These are phyloP conservation scores for Puccinia novopanici DNA, from an alignment of 1,284 basidiomycete genomes.

Conservation along the genomic window DNA sequence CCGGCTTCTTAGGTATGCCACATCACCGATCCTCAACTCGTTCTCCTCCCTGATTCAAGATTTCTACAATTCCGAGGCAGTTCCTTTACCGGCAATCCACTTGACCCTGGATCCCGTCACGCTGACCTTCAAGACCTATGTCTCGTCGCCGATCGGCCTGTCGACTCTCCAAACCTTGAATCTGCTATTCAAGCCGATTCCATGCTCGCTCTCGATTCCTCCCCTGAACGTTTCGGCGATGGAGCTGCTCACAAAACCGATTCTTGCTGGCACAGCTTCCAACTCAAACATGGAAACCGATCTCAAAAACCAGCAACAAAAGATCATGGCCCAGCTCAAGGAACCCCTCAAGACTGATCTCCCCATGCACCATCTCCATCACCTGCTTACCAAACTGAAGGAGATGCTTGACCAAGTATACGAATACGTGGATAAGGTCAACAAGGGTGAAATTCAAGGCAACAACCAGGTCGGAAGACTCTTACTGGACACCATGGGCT, in stretches of 20 bases:
- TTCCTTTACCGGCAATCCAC: conserved; percentile 85
- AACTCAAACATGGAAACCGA: conserved; percentile 1
- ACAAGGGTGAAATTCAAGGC: conserved; percentile 75
- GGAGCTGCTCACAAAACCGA: conserved; percentile 83
- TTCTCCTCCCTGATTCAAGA: conserved; percentile 98
- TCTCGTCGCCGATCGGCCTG: conserved; percentile 61
- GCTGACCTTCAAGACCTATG: conserved; percentile 81
- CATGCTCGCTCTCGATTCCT: conserved; percentile 73
- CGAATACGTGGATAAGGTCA: conserved; percentile 79
- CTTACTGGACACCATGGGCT: conserved; percentile 83
- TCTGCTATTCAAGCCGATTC: conserved; percentile 55
- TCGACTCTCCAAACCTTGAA: conserved; percentile 57
- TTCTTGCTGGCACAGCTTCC: neutral
- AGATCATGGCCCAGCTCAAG: conserved; percentile 34
- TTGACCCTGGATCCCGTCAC: conserved; percentile 84
- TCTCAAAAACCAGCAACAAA: conserved; percentile 26
- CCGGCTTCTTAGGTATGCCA: conserved; percentile 73
- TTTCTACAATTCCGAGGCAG: conserved; percentile 91
- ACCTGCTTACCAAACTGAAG: conserved; percentile 70
- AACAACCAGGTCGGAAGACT: conserved; percentile 87
- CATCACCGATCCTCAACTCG: conserved; percentile 83
- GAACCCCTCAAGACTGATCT: conserved; percentile 45
- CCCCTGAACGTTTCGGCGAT: conserved; percentile 61
- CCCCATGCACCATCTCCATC: conserved; percentile 63
- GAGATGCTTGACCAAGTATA: conserved; percentile 82